Percentiles rank a stretch among this genome's conserved stretches.
Conservation (phyloP, 768 basidiomycete genomes). For the Mycena polygramma region DNA sequence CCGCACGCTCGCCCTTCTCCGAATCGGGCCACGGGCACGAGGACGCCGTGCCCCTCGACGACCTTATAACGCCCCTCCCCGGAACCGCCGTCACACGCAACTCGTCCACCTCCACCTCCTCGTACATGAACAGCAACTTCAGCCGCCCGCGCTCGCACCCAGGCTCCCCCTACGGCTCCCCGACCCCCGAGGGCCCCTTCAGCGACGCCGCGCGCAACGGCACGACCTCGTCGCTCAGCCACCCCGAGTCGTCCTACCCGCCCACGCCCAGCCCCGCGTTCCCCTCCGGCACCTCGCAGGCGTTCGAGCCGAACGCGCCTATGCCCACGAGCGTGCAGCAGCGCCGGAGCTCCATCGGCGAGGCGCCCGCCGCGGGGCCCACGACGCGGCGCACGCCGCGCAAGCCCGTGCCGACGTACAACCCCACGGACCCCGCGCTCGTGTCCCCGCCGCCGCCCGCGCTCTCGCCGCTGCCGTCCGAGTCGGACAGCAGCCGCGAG, state of each 20-base stretch:
- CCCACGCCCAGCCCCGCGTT: constrained; percentile 39
- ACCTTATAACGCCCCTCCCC: constrained; percentile 31
- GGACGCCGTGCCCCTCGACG: constrained; percentile 35
- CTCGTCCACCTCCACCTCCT: constrained; percentile 37
- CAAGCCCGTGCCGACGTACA: constrained; percentile 71
- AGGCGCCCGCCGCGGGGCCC: constrained; percentile 2
- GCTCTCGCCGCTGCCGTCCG: constrained; percentile 8
- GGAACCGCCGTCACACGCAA: constrained; percentile 30
- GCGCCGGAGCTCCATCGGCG: constrained; percentile 22
- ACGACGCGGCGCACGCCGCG: constrained; percentile 53
- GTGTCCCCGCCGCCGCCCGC: constrained; percentile 31
- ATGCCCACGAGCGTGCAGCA: not conserved
- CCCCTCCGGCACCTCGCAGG: constrained; percentile 45
- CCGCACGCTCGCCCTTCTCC: constrained; percentile 34
- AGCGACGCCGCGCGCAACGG: constrained; percentile 17
- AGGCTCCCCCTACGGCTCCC: constrained; percentile 34
- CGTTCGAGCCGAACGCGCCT: not conserved
- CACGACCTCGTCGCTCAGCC: constrained; percentile 34
- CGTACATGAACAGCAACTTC: constrained; percentile 38
- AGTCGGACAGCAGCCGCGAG: constrained; percentile 33
- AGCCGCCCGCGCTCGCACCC: constrained; percentile 40
- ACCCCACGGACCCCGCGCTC: constrained; percentile 46
- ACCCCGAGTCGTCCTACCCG: constrained; percentile 48
- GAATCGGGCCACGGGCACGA: constrained; percentile 32
- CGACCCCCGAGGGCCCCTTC: constrained; percentile 17